A percentile compares a stretch with the other conserved stretches of the same genome.
phyloP scores from a whole-genome alignment of 2,329 filamentous ascomycete genomes.

The Ceratocystis harringtonii region DNA sequence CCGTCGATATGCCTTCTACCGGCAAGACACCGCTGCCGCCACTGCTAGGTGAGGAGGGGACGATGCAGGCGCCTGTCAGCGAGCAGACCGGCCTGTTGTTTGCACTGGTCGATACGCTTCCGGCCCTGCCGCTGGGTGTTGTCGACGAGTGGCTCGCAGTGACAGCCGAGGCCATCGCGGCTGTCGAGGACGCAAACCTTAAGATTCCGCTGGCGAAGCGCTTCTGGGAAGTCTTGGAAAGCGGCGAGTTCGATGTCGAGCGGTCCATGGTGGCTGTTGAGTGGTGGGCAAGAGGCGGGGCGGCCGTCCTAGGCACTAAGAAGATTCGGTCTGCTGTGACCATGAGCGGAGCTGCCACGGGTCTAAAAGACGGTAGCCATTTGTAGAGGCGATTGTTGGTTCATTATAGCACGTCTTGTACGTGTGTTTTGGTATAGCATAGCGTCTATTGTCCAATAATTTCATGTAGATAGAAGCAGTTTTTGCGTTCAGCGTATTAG shows the following conservation, averaged over 20 bases:
- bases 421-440: too few species aligned
- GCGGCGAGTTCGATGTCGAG: conserved; percentile 79
- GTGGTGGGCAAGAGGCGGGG: conserved; percentile 60
- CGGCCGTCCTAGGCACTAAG: conserved; percentile 29
- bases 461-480: too few species aligned
- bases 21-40: conserved; percentile 28
- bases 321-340: conserved; percentile 23
- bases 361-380: conserved; percentile 13
- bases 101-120: conserved; percentile 64
- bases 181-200: conserved; percentile 46
- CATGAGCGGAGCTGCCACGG: conserved; percentile 38
- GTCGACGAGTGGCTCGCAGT: conserved; percentile 71
- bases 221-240: conserved; percentile 65
- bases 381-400: not conserved
- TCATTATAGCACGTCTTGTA: too few species aligned
- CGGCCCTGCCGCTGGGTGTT: conserved; percentile 52
- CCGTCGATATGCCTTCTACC: conserved; percentile 37
- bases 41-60: conserved; percentile 20
- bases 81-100: conserved; percentile 66
- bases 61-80: conserved; percentile 33
- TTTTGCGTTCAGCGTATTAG: too few species aligned
- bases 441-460: too few species aligned
- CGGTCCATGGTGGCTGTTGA: conserved; percentile 61
- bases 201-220: conserved; percentile 50
- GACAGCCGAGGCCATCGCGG: conserved; percentile 51